Evolutionary conservation across 2,329 filamentous ascomycete species (phyloP).

Genomic region (Lasiodiplodia sp.): DNA sequence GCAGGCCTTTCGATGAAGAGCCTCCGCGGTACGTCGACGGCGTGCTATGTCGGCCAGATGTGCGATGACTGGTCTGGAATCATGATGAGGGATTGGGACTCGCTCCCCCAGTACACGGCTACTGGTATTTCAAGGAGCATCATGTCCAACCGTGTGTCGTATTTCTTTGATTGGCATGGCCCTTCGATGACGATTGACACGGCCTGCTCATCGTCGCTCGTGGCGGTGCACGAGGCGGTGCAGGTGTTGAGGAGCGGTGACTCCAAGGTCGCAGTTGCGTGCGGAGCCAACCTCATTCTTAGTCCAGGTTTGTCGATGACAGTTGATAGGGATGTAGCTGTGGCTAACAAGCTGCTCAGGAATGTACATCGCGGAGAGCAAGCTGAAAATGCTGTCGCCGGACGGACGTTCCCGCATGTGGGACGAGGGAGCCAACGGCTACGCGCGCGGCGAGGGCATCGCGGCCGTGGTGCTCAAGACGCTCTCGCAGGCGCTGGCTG

Average conservation of each 20-base stretch:
- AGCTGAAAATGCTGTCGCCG: slow-evolving; percentile 39
- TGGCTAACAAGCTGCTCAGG: no score
- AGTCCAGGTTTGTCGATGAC: slow-evolving; percentile 31
- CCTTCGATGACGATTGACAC: slow-evolving; percentile 50
- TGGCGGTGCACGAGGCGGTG: slow-evolving; percentile 37
- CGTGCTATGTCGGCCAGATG: slow-evolving; percentile 17
- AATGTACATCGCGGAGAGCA: no score
- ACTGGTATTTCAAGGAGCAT: slow-evolving; percentile 32
- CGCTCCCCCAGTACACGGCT: no score
- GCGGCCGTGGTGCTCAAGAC: slow-evolving; percentile 60
- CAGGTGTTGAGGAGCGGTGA: slow-evolving; percentile 29
- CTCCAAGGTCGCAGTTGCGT: slow-evolving; percentile 32
- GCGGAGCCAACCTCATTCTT: slow-evolving; percentile 37
- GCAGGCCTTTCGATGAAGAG: slow-evolving; percentile 18
- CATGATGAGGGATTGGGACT: no score
- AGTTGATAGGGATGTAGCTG: slow-evolving; percentile 32
- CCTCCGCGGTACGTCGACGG: slow-evolving; percentile 28
- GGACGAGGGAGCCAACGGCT: slow-evolving; percentile 55
- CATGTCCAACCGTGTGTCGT: slow-evolving; percentile 46
- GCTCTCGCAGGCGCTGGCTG: slow-evolving; percentile 55
- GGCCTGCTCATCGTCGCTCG: slow-evolving; percentile 46
- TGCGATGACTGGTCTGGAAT: no score
- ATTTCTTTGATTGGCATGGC: slow-evolving; percentile 47
- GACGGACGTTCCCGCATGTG: slow-evolving; percentile 41
- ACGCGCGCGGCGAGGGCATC: slow-evolving; percentile 61